A percentile compares a stretch with the other conserved stretches of the same genome.
These are phyloP conservation scores for Zelopaecilomyces penicillatus DNA, from an alignment of 2,329 filamentous ascomycete species.

Conservation along the genomic window DNA sequence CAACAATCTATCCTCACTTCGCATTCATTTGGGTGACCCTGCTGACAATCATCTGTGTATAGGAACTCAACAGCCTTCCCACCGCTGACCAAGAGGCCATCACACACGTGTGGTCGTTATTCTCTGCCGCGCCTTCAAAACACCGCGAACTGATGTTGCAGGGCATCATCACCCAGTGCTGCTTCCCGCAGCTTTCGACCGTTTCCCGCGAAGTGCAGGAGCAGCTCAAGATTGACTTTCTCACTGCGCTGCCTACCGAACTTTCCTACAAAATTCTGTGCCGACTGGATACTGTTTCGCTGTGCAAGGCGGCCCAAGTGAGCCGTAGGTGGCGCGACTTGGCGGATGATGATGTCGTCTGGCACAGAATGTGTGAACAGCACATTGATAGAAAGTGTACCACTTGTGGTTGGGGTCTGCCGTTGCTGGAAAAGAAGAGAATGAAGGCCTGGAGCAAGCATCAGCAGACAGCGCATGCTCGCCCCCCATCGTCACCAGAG, in stretches of 20 bases:
- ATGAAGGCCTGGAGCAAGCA: slow-evolving; percentile 80
- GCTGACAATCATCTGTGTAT: slow-evolving; percentile 5
- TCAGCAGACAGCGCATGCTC: slow-evolving; percentile 53
- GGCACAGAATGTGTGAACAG: slow-evolving; percentile 96
- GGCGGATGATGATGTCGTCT: slow-evolving; percentile 95
- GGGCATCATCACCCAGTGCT: slow-evolving; percentile 92
- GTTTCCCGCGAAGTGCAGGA: slow-evolving; percentile 86
- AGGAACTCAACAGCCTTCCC: slow-evolving; percentile 77
- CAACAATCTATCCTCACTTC: no score
- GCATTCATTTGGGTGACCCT: neutral
- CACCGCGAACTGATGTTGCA: slow-evolving; percentile 95
- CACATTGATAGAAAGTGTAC: slow-evolving; percentile 90
- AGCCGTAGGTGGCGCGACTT: slow-evolving; percentile 79
- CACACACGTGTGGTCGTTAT: slow-evolving; percentile 94
- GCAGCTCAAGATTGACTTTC: slow-evolving; percentile 94
- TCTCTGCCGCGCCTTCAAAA: slow-evolving; percentile 88
- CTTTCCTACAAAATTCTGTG: slow-evolving; percentile 89
- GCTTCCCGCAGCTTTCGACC: slow-evolving; percentile 92
- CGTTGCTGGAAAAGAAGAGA: slow-evolving; percentile 79
- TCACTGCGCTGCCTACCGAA: slow-evolving; percentile 80
- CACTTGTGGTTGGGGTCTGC: slow-evolving; percentile 92
- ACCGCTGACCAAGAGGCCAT: slow-evolving; percentile 89
- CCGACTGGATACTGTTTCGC: slow-evolving; percentile 84
- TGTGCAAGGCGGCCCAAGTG: slow-evolving; percentile 94
- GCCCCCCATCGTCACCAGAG: slow-evolving; percentile 16